Conservation (phyloP, 2,329 filamentous ascomycete genomes). For the Alternaria triticimaculans region DNA sequence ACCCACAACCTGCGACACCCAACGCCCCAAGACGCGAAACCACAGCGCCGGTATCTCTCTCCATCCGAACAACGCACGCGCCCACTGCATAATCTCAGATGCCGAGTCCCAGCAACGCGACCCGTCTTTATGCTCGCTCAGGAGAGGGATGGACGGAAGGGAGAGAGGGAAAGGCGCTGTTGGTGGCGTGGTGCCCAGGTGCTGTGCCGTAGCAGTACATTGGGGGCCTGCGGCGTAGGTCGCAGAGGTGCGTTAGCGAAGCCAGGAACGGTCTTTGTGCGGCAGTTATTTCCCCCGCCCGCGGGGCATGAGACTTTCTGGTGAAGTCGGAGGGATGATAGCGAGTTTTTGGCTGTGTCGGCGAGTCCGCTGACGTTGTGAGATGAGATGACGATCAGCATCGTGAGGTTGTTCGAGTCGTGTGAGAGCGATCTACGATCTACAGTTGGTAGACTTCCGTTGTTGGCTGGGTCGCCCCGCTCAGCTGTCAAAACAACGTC, state of each 20-base stretch:
- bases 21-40: slow-evolving; percentile 1
- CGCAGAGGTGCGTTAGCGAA: neutral
- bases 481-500: neutral
- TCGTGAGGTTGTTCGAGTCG: neutral
- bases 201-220: neutral
- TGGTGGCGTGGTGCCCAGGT: neutral
- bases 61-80: neutral
- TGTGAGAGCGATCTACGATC: neutral
- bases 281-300: neutral
- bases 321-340: neutral
- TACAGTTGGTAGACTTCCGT: neutral
- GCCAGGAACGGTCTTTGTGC: neutral
- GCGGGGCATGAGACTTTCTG: neutral
- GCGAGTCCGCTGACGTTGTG: neutral
- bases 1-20: neutral
- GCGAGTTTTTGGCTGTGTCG: neutral
- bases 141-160: neutral
- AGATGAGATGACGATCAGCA: neutral
- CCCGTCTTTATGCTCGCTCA: neutral
- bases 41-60: neutral
- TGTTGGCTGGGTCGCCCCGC: neutral
- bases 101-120: neutral
- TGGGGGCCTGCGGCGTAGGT: slow-evolving; percentile 1
- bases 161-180: neutral
- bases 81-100: neutral